Conservation (phyloP, 306 rosid species). For the Carpinus viminea region DNA sequence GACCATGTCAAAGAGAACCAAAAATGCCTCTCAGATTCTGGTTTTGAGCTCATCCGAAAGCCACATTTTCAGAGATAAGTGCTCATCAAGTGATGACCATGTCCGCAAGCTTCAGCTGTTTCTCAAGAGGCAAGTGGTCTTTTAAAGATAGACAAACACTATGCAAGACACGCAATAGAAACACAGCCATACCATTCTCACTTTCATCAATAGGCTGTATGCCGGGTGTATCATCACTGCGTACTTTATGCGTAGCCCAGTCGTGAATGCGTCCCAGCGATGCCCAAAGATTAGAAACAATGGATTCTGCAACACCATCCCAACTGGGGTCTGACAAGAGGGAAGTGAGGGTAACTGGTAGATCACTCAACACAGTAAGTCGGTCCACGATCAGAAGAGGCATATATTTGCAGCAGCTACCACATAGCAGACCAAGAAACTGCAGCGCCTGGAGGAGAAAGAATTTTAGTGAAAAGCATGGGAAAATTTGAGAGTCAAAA, state of each 20-base stretch:
- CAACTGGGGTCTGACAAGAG: conserved; percentile 61
- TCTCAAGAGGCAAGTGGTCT: conserved; percentile 73
- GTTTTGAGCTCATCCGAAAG: conserved; percentile 6
- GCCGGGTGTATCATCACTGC: conserved; percentile 33
- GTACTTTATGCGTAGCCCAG: conserved; percentile 35
- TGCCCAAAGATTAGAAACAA: conserved; percentile 55
- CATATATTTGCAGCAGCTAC: conserved; percentile 85
- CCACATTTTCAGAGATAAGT: conserved; percentile 6
- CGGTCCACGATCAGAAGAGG: conserved; percentile 72
- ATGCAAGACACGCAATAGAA: conserved; percentile 55
- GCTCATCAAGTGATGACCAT: conserved; percentile 46
- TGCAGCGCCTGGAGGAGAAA: conserved; percentile 56
- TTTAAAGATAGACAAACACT: conserved; percentile 57
- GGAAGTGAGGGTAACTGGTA: conserved; percentile 75
- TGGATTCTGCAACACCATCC: conserved; percentile 53
- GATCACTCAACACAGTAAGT: conserved; percentile 58
- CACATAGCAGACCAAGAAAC: conserved; percentile 75
- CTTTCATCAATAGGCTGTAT: conserved; percentile 70
- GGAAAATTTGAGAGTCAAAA: conserved; percentile 6
- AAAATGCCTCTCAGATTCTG: background rate
- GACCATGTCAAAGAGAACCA: background rate
- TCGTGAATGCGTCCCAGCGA: conserved; percentile 67
- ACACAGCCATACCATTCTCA: conserved; percentile 54
- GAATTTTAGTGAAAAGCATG: conserved; percentile 7
- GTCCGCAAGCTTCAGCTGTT: conserved; percentile 73